Conservation (phyloP, 1,284 basidiomycete genomes). For the Marasmius oreades region DNA sequence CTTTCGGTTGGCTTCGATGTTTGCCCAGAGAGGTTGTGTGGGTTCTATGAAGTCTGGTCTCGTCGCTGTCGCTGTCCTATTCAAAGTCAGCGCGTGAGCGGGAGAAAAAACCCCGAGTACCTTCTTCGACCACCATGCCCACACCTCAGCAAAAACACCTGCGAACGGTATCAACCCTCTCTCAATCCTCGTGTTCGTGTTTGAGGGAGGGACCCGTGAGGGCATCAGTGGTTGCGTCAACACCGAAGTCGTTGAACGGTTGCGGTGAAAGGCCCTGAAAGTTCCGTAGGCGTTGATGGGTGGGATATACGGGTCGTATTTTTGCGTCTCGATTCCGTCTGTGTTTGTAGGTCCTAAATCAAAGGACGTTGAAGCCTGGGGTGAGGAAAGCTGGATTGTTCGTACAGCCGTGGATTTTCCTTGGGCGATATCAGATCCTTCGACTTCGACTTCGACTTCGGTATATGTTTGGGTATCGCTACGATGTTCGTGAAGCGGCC, state of each 20-base stretch:
- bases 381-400: slow-evolving; percentile 11
- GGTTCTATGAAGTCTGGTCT: background rate
- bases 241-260: slow-evolving; percentile 13
- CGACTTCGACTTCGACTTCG: too few relatives aligned
- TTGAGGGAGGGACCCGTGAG: slow-evolving; percentile 21
- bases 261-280: slow-evolving; percentile 22
- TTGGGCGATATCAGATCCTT: slow-evolving; percentile 11
- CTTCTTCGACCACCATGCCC: too few relatives aligned
- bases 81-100: too few relatives aligned
- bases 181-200: slow-evolving; percentile 16
- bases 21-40: slow-evolving; percentile 12
- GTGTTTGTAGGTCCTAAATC: background rate
- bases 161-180: background rate
- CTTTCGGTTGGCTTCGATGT: slow-evolving; percentile 20
- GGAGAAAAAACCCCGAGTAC: too few relatives aligned
- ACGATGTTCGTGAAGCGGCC: slow-evolving; percentile 32
- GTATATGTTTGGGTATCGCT: too few relatives aligned
- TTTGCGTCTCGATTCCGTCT: too few relatives aligned
- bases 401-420: slow-evolving; percentile 12
- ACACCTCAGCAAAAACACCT: background rate
- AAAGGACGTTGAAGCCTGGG: slow-evolving; percentile 11
- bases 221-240: slow-evolving; percentile 16
- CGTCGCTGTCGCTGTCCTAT: too few relatives aligned
- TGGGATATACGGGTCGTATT: slow-evolving; percentile 33
- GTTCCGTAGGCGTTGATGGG: slow-evolving; percentile 50